Base-by-base conservation (phyloP, 2,329 filamentous ascomycete genomes). In the Penicillium sp. region DNA sequence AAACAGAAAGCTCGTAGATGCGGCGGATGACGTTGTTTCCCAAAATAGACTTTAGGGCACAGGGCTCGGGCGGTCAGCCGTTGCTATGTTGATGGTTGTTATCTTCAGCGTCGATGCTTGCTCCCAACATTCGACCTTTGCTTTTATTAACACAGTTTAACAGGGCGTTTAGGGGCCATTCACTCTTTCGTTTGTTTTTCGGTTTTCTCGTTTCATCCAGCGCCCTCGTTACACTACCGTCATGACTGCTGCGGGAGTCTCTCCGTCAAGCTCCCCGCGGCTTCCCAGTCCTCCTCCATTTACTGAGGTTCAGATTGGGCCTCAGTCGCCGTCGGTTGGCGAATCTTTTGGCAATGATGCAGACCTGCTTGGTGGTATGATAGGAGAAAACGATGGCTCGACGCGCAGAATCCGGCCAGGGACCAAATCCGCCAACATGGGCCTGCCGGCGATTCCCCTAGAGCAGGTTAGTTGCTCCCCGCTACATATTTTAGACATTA, bases 231-330 rank as follows among this genome's bases (percentile, higher is more conserved):
- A 38, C 45, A 25, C 49, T 57, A 43, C 41, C 62, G 65, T 58
- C 59, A 80, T 80, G 78, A 70, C 79, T 61, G 77, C 81, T 59
- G 70, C 72, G 59, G 74, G 71, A 62, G 74, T 75, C 61, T 80
- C 78, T 59, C 76, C 78, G 57, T 88, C 90, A 62, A 93, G 86
- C 76, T 97, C 93, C 48, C 93, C 94, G 63, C 89, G 94, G 72
- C 86, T 99, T 51, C 94, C 94, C 59, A 97, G 92, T 76, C 94
- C 94, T 60, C 94, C 94, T 58, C 94, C 94, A 35, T 88, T 96
- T 57, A 91, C 93, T 61, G 94, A 99, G 77, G 94, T 96, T 66
- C 93, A 97, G 78, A 88, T 96, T 62, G 89, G 86, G 8, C 88
- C 89, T 55, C 87, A 87, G 68, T 94, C 91, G 49, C 91, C 91